Base-by-base conservation (phyloP, 2,329 filamentous ascomycete genomes). In the Aspergillus terreus region DNA sequence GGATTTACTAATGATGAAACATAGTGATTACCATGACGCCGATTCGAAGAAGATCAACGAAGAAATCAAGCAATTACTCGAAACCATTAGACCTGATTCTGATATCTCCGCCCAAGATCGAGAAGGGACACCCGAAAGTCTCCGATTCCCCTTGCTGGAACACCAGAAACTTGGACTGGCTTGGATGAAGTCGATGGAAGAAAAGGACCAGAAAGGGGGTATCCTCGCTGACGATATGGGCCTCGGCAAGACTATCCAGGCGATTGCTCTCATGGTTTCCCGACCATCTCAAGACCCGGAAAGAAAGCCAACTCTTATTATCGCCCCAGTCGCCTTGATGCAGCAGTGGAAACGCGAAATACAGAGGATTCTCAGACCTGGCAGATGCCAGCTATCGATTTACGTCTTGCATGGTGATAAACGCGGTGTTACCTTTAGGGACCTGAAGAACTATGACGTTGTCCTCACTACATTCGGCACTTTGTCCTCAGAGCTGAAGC, bases 281-380 rank as follows among this genome's bases (percentile, higher is more conserved):
- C 80, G 84, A 5, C 84, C 79, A n/a, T 82, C 87, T 0, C 69
- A 74, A 0, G 78, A 85, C 54, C 71, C 72, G n/a, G 67, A 73
- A 54, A 76, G 72, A 51, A 82, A 89, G 76, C 91, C 90, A 0
- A 94, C 85, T n/a, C 74, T 96, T 21, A 90, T 96, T 44, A 78
- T 95, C 44, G 88, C 86, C 0, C 90, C 90, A 0, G 83, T 95
- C 10, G 85, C 89, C 3, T 75, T 96, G 14, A 81, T 95, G 67
- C 82, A 84, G 14, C 91, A 96, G 66, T 96, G 91, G 91, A 84
- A 88, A 62, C 80, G 85, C 44, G 91, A 96, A 68, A 89, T 96
- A 44, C 69, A 77, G 52, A 80, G 78, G 35, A 91, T 92, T 68
- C 71, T 94, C 33, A 84, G 84, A 54, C 58, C 71, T 0, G 71